phyloP scores from a whole-genome alignment of 2,329 filamentous ascomycete genomes.

The Trichoderma hamatum region DNA sequence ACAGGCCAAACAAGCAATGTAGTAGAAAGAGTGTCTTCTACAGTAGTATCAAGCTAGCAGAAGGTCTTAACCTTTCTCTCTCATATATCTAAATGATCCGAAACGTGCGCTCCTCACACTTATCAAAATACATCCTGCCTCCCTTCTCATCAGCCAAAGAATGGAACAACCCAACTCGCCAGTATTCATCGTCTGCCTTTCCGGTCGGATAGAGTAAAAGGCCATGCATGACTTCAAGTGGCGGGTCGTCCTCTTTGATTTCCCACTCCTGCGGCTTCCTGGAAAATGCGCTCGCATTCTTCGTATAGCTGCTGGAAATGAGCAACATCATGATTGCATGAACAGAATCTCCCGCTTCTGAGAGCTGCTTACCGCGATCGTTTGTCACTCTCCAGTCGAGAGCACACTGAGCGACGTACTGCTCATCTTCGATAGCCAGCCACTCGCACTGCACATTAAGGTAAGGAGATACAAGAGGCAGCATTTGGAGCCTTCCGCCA shows the following conservation, averaged over 20 bases:
- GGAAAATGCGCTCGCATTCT: neutral
- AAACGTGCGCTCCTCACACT: neutral
- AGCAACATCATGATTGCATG: neutral
- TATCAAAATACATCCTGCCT: neutral
- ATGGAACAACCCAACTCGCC: slow-evolving; percentile 1
- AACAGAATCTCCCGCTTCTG: neutral
- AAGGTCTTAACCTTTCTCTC: neutral
- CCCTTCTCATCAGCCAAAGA: slow-evolving; percentile 8
- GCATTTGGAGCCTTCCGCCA: neutral
- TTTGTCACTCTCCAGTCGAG: slow-evolving; percentile 9
- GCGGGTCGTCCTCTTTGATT: neutral
- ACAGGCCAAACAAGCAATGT: neutral
- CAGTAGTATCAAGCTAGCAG: too few species aligned
- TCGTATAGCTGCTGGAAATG: slow-evolving; percentile 1
- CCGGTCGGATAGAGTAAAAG: slow-evolving; percentile 5
- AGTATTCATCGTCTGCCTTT: neutral
- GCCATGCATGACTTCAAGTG: slow-evolving; percentile 6
- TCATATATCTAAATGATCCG: neutral
- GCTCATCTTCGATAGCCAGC: slow-evolving; percentile 6
- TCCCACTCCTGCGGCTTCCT: slow-evolving; percentile 6
- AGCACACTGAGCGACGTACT: slow-evolving; percentile 13
- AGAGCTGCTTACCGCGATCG: neutral
- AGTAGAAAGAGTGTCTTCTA: neutral
- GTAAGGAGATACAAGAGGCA: neutral
- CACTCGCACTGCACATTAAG: slow-evolving; percentile 1